phyloP scores from a whole-genome alignment of 2,329 filamentous ascomycete species.

The Trichoderma breve region DNA sequence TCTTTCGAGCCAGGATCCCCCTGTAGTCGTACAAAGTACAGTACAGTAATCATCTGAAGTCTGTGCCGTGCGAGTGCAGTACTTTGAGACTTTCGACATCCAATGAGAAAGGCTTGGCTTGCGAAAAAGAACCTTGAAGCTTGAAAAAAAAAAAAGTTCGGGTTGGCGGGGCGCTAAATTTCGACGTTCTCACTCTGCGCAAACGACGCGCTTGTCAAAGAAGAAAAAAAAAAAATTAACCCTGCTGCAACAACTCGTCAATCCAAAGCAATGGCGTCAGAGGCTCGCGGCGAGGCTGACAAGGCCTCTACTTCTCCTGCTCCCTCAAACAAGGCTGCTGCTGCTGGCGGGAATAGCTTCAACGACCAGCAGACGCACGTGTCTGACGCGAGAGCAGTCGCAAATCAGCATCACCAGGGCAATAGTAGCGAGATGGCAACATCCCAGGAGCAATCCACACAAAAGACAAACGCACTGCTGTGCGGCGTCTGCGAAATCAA shows the following conservation, averaged over 20 bases:
- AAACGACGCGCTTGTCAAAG: neutral
- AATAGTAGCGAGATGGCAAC: neutral
- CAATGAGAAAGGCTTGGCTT: neutral
- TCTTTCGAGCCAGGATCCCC: conserved; percentile 1
- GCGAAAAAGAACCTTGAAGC: neutral
- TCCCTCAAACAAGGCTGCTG: neutral
- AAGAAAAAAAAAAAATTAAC: neutral
- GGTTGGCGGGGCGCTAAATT: conserved; percentile 3
- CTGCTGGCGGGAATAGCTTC: neutral
- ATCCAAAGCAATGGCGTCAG: conserved; percentile 2
- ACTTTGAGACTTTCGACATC: neutral
- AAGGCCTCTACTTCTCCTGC: neutral
- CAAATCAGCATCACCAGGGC: neutral
- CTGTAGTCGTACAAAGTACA: neutral
- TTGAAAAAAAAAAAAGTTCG: conserved; percentile 7
- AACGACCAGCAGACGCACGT: neutral
- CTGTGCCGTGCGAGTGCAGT: neutral
- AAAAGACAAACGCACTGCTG: neutral
- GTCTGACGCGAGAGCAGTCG: neutral
- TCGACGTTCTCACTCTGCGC: neutral
- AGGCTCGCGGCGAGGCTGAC: conserved; percentile 5
- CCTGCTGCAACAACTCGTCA: neutral
- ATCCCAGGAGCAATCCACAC: neutral
- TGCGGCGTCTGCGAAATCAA: conserved; percentile 55
- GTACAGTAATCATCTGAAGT: neutral